phyloP scores from a whole-genome alignment of 441 rosid species.

The Pelargonium citronellum region DNA sequence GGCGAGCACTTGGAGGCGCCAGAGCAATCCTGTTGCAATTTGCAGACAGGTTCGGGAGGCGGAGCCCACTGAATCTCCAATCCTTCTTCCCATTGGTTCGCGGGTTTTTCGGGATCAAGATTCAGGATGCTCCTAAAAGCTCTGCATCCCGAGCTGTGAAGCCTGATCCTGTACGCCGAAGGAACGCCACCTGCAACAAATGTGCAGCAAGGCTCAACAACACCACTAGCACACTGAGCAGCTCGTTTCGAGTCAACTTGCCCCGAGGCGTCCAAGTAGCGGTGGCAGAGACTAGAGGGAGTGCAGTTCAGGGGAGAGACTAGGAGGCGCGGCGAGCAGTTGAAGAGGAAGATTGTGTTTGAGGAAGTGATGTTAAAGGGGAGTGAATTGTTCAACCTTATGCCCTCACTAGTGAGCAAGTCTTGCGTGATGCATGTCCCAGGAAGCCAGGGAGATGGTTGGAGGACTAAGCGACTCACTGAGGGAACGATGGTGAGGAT shows the following conservation, averaged over 20 bases:
- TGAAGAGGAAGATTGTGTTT: conserved; percentile 52
- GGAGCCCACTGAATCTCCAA: conserved; percentile 56
- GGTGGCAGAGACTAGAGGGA: conserved; percentile 51
- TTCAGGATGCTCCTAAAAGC: conserved; percentile 52
- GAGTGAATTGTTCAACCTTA: conserved; percentile 44
- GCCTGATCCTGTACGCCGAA: conserved; percentile 52
- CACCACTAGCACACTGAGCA: conserved; percentile 34
- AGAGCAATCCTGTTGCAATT: conserved; percentile 39
- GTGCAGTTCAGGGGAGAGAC: conserved; percentile 60
- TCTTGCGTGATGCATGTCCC: conserved; percentile 41
- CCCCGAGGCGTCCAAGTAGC: conserved; percentile 42
- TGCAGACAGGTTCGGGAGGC: conserved; percentile 44
- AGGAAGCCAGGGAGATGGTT: conserved; percentile 42
- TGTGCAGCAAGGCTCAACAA: conserved; percentile 44
- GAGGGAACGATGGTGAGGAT: conserved; percentile 35
- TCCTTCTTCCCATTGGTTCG: conserved; percentile 48
- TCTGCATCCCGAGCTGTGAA: conserved; percentile 52
- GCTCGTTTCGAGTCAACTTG: conserved; percentile 35
- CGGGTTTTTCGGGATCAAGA: conserved; percentile 38
- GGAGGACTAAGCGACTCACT: conserved; percentile 39
- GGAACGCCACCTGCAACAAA: conserved; percentile 57
- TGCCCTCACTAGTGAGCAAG: conserved; percentile 39
- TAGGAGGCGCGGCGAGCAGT: conserved; percentile 53
- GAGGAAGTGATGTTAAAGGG: conserved; percentile 58
- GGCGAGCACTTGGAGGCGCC: conserved; percentile 40